These are phyloP conservation scores for Leishmania tropica DNA, from an alignment of 208 protist genomes.

Conservation along the genomic window DNA sequence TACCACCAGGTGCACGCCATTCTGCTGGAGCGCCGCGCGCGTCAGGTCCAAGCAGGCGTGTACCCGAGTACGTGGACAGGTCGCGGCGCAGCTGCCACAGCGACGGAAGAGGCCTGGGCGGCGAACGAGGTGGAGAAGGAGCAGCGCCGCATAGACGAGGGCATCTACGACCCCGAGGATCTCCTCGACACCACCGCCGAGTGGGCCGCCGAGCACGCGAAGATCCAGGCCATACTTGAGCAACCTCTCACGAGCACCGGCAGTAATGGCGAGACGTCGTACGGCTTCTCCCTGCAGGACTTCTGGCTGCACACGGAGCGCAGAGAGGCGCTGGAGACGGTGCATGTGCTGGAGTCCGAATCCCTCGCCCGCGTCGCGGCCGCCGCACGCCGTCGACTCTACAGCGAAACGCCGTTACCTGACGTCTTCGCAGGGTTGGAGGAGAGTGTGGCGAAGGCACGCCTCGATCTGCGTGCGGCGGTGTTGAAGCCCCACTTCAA, in stretches of 20 bases:
- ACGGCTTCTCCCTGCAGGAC: conserved; percentile 60
- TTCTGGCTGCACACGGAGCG: conserved; percentile 83
- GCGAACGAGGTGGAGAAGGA: conserved; percentile 53
- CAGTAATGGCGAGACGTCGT: conserved; percentile 17
- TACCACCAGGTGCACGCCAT: conserved; percentile 56
- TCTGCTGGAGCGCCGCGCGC: conserved; percentile 39
- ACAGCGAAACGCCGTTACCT: conserved; percentile 31
- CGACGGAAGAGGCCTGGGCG: conserved; percentile 50
- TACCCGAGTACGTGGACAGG: conserved; percentile 25
- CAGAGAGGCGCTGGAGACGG: conserved; percentile 76
- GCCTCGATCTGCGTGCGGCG: conserved; percentile 62
- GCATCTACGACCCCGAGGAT: conserved; percentile 80
- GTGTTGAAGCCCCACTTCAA: conserved; percentile 68
- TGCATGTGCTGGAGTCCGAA: conserved; percentile 70
- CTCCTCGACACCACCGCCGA: conserved; percentile 59
- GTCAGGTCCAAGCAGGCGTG: conserved; percentile 46
- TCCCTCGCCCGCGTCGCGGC: conserved; percentile 54
- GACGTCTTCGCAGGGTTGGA: conserved; percentile 49
- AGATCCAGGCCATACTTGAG: conserved; percentile 50
- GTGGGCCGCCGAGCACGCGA: conserved; percentile 72
- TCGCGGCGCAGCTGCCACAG: conserved; percentile 20
- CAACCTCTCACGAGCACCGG: conserved; percentile 20
- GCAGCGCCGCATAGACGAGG: conserved; percentile 57
- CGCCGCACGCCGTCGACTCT: conserved; percentile 56
- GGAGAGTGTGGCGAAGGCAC: conserved; percentile 51